These are phyloP conservation scores for Pseudogymnoascus sp. DNA, from an alignment of 2,329 filamentous ascomycete species.

Conservation along the genomic window DNA sequence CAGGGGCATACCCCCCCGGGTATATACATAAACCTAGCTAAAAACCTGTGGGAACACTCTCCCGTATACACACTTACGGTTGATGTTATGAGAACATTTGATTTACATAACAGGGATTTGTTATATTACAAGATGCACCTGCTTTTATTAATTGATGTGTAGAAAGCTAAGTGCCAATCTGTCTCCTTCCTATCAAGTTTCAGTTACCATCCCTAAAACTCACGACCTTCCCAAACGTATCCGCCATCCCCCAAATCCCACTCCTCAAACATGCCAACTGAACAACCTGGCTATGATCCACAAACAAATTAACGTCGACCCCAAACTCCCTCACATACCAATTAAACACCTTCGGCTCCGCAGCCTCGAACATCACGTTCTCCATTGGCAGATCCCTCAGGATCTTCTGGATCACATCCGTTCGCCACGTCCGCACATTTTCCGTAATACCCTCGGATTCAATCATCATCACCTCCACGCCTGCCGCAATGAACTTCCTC, in stretches of 20 bases:
- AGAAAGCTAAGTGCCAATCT: not conserved
- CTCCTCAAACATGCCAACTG: conserved; percentile 42
- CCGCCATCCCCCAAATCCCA: conserved; percentile 47
- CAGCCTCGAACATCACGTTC: conserved; percentile 50
- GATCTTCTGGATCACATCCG: conserved; percentile 44
- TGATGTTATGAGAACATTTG: too few relatives aligned
- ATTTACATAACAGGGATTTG: too few relatives aligned
- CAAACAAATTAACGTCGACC: conserved; percentile 47
- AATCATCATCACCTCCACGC: conserved; percentile 48
- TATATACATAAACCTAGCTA: too few relatives aligned
- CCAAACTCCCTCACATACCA: conserved; percentile 50
- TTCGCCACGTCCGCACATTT: conserved; percentile 45
- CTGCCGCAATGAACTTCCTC: conserved; percentile 40
- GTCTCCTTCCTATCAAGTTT: not conserved
- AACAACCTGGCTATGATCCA: conserved; percentile 50
- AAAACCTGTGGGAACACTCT: too few relatives aligned
- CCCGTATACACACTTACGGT: too few relatives aligned
- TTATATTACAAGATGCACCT: too few relatives aligned
- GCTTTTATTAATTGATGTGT: too few relatives aligned
- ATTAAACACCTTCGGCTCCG: conserved; percentile 46
- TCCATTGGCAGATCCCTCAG: conserved; percentile 42
- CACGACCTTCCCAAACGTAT: conserved; percentile 46
- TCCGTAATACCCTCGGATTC: conserved; percentile 52
- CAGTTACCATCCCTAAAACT: conserved; percentile 20
- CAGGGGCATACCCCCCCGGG: too few relatives aligned